Evolutionary conservation across 164 flowering plant genomes (phyloP).

Genomic region (Santalum album): DNA sequence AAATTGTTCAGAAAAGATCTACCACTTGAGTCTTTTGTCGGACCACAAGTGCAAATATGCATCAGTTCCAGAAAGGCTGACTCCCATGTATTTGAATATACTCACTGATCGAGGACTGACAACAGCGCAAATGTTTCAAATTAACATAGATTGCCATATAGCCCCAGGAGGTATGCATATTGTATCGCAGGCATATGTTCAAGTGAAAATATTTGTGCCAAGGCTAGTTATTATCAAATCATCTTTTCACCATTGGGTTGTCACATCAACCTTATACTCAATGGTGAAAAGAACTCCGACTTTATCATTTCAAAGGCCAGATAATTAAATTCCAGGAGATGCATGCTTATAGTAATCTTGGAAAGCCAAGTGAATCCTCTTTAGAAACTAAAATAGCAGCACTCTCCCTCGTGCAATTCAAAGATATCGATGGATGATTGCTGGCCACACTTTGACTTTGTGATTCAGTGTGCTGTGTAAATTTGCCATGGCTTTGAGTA

Average conservation of each 20-base stretch:
- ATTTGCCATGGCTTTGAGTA: slow-evolving; percentile 23
- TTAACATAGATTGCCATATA: too few species aligned
- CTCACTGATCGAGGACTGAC: slow-evolving; percentile 80
- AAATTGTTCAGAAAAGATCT: slow-evolving; percentile 19
- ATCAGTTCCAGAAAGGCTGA: slow-evolving; percentile 79
- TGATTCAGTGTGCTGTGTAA: slow-evolving; percentile 10
- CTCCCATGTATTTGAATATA: slow-evolving; percentile 98
- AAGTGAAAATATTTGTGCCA: too few species aligned
- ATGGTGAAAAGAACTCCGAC: slow-evolving; percentile 15
- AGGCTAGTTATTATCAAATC: too few species aligned
- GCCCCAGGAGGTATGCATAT: too few species aligned
- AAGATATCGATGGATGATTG: slow-evolving; percentile 10
- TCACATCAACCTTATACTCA: slow-evolving; percentile 29
- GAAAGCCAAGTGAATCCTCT: slow-evolving; percentile 14
- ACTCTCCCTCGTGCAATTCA: slow-evolving; percentile 9
- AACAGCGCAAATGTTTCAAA: background rate
- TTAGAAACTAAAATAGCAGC: slow-evolving; percentile 8
- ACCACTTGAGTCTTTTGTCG: slow-evolving; percentile 67
- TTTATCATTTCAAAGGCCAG: slow-evolving; percentile 19
- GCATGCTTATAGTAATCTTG: slow-evolving; percentile 14
- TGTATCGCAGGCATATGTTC: too few species aligned
- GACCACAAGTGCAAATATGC: slow-evolving; percentile 81
- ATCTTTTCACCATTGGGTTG: too few species aligned
- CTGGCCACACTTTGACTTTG: slow-evolving; percentile 10
- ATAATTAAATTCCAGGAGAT: slow-evolving; percentile 9